Evolutionary conservation across 306 rosid genomes (phyloP), one percentile per base, ranked within the genome.

Genomic region (Inga leiocalycina): DNA sequence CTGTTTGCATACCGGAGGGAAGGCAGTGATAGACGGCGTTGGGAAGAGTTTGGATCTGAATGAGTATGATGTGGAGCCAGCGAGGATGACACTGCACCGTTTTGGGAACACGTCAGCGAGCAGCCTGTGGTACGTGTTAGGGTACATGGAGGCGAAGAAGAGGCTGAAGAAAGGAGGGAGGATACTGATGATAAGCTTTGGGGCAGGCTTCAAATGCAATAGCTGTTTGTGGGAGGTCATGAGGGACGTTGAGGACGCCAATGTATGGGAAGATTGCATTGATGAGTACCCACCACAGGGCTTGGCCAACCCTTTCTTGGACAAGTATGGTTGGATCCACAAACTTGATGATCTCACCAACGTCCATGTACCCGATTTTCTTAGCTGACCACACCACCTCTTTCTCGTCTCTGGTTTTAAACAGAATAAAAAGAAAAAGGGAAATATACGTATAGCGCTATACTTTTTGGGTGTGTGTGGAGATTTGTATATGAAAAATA

Each of bases 161-260:
- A 88, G 98, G 86, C 85, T 95, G 56, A 91, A 89, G 79, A 93
- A 80, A 22, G 94, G 93, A 1, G 91, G 88, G 16, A 92, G 80
- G 4, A 85, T 95, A 0, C 34, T 95, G 81, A 95, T 95, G 98
- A 95, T 95, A 86, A 93, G 98, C 82, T 95, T 95, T 82, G 98
- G 98, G 57, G 95, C 95, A 34, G 98, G 98, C 65, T 95, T 95
- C 87, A 95, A 95, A 90, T 95, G 98, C 88, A 91, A 92, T 51
- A 95, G 98, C 81, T 93, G 98, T 75, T 73, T 91, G 84, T 91
- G 94, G 93, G 95, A 95, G 86, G 97, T 93, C 37, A 79, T 91
- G 88, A 89, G 86, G 75, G 98, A 95, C 57, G 69, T 91, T 22
- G 87, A 27, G 10, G 88, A 81, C 13, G 87, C 44, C 0, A 93